Conservation (phyloP, 768 basidiomycete species). For the Mycena rosella region DNA sequence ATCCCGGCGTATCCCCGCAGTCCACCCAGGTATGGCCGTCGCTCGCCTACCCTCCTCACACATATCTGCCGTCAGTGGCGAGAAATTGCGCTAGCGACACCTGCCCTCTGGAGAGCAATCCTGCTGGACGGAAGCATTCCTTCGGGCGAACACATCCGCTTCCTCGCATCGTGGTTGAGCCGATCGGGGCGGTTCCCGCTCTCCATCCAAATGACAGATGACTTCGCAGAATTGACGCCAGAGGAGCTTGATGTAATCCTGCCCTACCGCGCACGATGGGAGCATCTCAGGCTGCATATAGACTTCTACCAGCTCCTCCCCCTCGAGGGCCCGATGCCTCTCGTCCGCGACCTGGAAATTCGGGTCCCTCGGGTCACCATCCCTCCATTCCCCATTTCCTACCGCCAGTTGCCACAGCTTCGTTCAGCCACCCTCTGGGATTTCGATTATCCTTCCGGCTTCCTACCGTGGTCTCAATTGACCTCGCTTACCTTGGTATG, state of each 20-base stretch:
- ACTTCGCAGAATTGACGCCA: no score
- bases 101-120: no score
- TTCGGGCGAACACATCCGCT: neutral
- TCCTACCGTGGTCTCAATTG: no score
- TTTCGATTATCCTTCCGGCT: no score
- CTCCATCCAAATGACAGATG: neutral
- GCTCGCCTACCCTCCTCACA: neutral
- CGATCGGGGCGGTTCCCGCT: neutral
- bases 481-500: no score
- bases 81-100: neutral
- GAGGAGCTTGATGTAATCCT: neutral
- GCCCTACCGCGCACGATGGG: slow-evolving; percentile 12
- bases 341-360: neutral
- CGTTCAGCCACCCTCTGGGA: no score
- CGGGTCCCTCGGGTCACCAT: no score
- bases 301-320: no score
- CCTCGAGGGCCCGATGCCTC: neutral
- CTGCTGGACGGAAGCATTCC: no score
- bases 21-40: neutral
- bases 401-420: no score
- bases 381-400: no score
- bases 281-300: neutral
- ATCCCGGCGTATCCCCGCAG: slow-evolving; percentile 3
- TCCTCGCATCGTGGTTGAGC: neutral
- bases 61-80: slow-evolving; percentile 15